Evolutionary conservation across 208 protist genomes (phyloP).

Genomic region (Leishmania turanica): DNA sequence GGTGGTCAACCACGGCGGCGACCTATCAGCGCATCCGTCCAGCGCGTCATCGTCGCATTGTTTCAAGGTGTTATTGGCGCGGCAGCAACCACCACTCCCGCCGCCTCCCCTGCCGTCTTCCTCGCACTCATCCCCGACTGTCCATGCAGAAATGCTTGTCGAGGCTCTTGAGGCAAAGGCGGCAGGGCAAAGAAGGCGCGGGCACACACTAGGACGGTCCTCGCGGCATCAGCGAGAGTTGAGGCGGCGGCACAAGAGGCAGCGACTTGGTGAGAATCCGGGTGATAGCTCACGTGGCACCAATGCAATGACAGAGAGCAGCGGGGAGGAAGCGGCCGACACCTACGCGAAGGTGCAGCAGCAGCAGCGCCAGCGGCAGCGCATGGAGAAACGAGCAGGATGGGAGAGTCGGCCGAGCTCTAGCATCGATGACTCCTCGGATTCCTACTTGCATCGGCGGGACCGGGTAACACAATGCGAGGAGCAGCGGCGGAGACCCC

Average conservation of each 20-base stretch:
- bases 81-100: background rate
- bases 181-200: background rate
- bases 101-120: background rate
- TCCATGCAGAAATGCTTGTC: background rate
- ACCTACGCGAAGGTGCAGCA: conserved; percentile 17
- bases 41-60: background rate
- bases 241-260: conserved; percentile 2
- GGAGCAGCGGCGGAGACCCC: background rate
- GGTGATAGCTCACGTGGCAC: background rate
- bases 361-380: conserved; percentile 2
- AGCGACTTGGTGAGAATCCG: background rate
- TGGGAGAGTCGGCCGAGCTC: background rate
- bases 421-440: background rate
- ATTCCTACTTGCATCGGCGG: background rate
- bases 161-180: background rate
- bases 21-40: background rate
- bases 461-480: background rate
- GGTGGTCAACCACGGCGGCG: background rate
- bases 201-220: background rate
- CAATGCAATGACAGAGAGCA: background rate
- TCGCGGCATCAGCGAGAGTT: background rate
- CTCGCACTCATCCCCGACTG: background rate
- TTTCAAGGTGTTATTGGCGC: background rate
- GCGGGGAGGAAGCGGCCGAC: conserved; percentile 6
- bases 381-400: background rate